These are phyloP conservation scores for Larix kaempferi DNA, from an alignment of 75 land plant species.

Conservation along the genomic window DNA sequence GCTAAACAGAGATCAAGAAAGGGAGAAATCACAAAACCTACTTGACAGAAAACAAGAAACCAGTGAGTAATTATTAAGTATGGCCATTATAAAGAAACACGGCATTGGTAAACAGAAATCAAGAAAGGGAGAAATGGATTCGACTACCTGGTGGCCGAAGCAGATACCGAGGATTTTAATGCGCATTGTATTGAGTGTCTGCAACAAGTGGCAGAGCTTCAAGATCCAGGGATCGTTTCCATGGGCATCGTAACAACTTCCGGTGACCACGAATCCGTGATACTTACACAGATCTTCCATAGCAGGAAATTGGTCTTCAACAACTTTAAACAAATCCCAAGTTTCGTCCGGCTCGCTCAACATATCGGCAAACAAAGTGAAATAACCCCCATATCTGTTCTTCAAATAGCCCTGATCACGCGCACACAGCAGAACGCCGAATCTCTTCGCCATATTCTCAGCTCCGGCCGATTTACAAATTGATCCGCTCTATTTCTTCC, in stretches of 20 bases:
- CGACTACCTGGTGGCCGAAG: conserved; percentile 88
- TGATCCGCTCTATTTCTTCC: no score
- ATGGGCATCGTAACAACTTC: conserved; percentile 87
- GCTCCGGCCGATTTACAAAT: no score
- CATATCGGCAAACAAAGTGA: conserved; percentile 48
- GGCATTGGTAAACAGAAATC: background rate
- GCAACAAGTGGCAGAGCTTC: conserved; percentile 42
- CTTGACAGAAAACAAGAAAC: no score
- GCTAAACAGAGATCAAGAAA: no score
- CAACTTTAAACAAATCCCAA: conserved; percentile 58
- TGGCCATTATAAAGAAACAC: background rate
- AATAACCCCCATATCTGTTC: conserved; percentile 78
- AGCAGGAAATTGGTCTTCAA: conserved; percentile 54
- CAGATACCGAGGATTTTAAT: conserved; percentile 81
- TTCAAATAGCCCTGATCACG: conserved; percentile 57
- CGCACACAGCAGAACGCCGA: conserved; percentile 64
- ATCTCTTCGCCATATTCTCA: conserved; percentile 12
- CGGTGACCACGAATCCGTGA: conserved; percentile 85
- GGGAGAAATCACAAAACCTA: no score
- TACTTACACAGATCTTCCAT: conserved; percentile 44
- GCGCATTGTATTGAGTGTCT: conserved; percentile 33
- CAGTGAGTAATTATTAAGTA: background rate
- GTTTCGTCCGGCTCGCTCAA: conserved; percentile 68
- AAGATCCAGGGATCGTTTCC: conserved; percentile 71
- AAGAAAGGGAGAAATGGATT: background rate